Conservation (phyloP, 805 yeast genomes). For the Saturnispora serradocipensis region DNA sequence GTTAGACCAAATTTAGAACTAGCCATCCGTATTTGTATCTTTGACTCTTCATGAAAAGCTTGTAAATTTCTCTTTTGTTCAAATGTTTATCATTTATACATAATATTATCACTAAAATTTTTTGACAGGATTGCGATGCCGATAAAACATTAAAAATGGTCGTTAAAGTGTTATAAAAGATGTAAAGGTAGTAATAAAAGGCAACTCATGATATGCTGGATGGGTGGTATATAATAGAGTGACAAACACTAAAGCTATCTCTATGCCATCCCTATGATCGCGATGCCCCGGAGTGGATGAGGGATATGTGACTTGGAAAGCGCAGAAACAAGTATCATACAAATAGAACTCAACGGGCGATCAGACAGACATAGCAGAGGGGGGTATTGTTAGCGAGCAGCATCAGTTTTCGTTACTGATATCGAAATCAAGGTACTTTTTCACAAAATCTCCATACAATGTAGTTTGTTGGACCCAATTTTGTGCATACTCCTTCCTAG, state of each 20-base stretch:
- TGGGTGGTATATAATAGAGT: neutral
- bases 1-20: conserved; percentile 4
- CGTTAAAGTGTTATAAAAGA: neutral
- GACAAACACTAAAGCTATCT: neutral
- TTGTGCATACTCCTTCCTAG: conserved; percentile 10
- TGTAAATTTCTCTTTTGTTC: neutral
- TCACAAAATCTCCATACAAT: conserved; percentile 14
- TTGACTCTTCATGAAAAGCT: neutral
- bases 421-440: conserved; percentile 9
- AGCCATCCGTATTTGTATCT: too few species aligned
- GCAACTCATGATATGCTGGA: neutral
- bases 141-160: neutral
- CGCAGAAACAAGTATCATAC: too few species aligned
- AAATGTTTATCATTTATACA: neutral
- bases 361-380: neutral
- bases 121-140: too few species aligned
- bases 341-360: too few species aligned
- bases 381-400: neutral
- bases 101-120: neutral
- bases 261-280: neutral
- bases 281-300: neutral
- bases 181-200: neutral
- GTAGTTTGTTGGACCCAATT: conserved; percentile 13
- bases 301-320: too few species aligned
- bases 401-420: neutral